phyloP scores from a whole-genome alignment of 495 filamentous ascomycete species.

The Parathielavia appendiculata region DNA sequence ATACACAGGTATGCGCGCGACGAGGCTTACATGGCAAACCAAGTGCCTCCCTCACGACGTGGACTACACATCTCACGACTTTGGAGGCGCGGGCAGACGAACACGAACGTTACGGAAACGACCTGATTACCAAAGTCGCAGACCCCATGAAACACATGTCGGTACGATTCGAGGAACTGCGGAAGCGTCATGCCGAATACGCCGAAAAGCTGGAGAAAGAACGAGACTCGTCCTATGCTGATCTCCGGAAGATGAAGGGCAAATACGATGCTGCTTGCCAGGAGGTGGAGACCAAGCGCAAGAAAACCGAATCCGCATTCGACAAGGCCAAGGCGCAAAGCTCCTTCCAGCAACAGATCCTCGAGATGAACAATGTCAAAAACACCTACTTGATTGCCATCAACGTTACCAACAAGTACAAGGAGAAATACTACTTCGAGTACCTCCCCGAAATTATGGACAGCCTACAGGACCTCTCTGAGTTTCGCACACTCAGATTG shows the following conservation, averaged over 20 bases:
- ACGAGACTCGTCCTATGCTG: conserved; percentile 72
- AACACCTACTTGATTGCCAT: conserved; percentile 94
- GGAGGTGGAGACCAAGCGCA: conserved; percentile 88
- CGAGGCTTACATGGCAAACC: background rate
- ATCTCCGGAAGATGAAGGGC: conserved; percentile 83
- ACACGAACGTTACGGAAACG: conserved; percentile 75
- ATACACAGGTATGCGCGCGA: background rate
- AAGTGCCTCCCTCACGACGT: conserved; percentile 90
- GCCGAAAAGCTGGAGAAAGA: conserved; percentile 84
- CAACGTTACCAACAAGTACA: conserved; percentile 93
- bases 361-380: conserved; percentile 97
- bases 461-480: conserved; percentile 83
- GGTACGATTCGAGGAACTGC: conserved; percentile 78
- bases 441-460: conserved; percentile 92
- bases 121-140: conserved; percentile 71
- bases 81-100: conserved; percentile 84
- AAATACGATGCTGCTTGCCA: conserved; percentile 91
- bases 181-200: conserved; percentile 87
- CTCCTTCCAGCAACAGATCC: conserved; percentile 80
- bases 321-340: conserved; percentile 86
- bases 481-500: conserved; percentile 74
- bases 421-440: conserved; percentile 94
- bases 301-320: conserved; percentile 86
- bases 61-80: conserved; percentile 87
- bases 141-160: conserved; percentile 73